A percentile compares a stretch with the other conserved stretches of the same genome.
Evolutionary conservation across 2,329 filamentous ascomycete species (phyloP).

Genomic region (Fonsecaea monophora): DNA sequence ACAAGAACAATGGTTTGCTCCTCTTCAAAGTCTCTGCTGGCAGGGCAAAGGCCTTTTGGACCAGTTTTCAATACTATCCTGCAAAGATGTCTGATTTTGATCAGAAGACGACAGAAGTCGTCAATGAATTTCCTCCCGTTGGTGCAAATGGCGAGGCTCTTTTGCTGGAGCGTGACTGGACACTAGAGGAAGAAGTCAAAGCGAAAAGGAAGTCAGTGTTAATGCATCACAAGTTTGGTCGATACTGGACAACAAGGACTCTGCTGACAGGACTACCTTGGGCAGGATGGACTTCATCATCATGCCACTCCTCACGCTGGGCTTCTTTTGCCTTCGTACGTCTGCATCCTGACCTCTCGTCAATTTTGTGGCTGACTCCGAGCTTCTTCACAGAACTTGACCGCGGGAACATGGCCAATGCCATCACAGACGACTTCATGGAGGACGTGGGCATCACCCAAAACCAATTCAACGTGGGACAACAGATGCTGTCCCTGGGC

Average conservation of each 20-base stretch:
- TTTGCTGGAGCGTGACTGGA: slow-evolving; percentile 30
- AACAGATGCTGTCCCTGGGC: slow-evolving; percentile 59
- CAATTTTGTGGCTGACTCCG: slow-evolving; percentile 30
- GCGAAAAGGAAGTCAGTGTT: slow-evolving; percentile 33
- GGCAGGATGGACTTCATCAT: slow-evolving; percentile 39
- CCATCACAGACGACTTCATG: slow-evolving; percentile 61
- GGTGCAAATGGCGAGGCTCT: slow-evolving; percentile 24
- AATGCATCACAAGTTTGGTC: neutral
- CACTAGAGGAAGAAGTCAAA: slow-evolving; percentile 28
- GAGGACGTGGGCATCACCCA: slow-evolving; percentile 58
- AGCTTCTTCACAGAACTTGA: slow-evolving; percentile 27
- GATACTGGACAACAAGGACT: too few species aligned
- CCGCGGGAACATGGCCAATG: slow-evolving; percentile 55
- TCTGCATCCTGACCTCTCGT: slow-evolving; percentile 19
- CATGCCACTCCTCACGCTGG: slow-evolving; percentile 41
- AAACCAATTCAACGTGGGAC: slow-evolving; percentile 63
- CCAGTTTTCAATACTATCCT: neutral
- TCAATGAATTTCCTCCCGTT: neutral
- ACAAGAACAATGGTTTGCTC: slow-evolving; percentile 6
- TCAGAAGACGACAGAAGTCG: slow-evolving; percentile 11
- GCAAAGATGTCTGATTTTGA: slow-evolving; percentile 15
- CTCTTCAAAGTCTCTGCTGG: neutral
- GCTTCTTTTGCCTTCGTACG: slow-evolving; percentile 45
- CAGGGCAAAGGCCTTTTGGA: neutral
- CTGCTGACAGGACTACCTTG: neutral